These are phyloP conservation scores for Hypoxylon rubiginosum DNA, from an alignment of 2,329 filamentous ascomycete species.

Conservation along the genomic window DNA sequence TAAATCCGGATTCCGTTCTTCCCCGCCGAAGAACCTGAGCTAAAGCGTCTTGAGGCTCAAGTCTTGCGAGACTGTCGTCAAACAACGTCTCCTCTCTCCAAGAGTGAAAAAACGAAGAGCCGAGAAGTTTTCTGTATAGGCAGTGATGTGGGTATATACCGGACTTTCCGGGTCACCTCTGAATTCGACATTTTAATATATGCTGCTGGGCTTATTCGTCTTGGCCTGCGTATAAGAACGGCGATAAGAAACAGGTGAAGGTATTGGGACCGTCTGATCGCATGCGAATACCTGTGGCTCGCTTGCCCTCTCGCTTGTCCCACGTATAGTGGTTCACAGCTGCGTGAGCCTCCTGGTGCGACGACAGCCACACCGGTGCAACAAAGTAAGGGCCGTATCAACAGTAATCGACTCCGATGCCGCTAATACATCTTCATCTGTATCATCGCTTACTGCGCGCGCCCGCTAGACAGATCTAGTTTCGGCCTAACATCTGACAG, in stretches of 20 bases:
- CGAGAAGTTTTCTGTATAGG: background rate
- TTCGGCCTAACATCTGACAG: constrained; percentile 39
- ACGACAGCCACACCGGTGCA: constrained; percentile 24
- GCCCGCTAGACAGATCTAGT: constrained; percentile 29
- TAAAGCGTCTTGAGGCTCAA: constrained; percentile 32
- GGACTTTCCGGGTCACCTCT: constrained; percentile 4
- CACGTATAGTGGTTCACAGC: constrained; percentile 19
- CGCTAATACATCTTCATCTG: constrained; percentile 28
- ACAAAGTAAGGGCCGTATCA: constrained; percentile 16
- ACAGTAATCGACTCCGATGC: constrained; percentile 38
- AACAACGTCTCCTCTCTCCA: constrained; percentile 4
- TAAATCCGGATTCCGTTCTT: constrained; percentile 23
- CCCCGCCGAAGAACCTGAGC: constrained; percentile 17
- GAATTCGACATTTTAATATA: background rate
- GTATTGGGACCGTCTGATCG: constrained; percentile 19
- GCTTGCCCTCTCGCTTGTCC: constrained; percentile 11
- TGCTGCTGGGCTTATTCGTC: constrained; percentile 1
- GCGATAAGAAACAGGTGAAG: constrained; percentile 10
- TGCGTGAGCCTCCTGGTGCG: constrained; percentile 22
- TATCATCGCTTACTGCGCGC: constrained; percentile 28
- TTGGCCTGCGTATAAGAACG: constrained; percentile 7
- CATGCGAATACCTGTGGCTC: constrained; percentile 26
- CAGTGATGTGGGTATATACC: constrained; percentile 8
- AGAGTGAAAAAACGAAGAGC: background rate
- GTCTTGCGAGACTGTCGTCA: constrained; percentile 5